A percentile compares a stretch with the other conserved stretches of the same genome.
Evolutionary conservation across 352 stramenopile genomes (phyloP).

Genomic region (Thalassiosira hispida): DNA sequence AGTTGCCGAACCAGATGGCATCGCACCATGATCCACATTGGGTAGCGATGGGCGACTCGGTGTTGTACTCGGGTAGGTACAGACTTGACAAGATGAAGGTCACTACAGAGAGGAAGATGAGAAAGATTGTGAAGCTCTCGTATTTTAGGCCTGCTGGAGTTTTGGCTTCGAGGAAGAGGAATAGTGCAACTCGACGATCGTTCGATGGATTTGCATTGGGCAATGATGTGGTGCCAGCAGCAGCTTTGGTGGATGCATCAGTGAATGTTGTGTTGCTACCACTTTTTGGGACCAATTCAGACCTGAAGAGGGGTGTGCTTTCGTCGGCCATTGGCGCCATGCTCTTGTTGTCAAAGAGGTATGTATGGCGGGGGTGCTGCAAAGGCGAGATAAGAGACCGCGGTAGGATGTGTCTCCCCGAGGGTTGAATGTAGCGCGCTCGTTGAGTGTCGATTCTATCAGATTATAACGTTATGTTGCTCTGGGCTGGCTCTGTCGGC

Average conservation of each 20-base stretch:
- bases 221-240: neutral
- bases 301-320: neutral
- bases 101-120: constrained; percentile 79
- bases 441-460: too few species aligned
- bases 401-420: too few species aligned
- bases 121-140: constrained; percentile 77
- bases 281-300: neutral
- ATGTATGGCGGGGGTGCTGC: too few species aligned
- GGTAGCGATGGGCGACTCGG: constrained; percentile 8
- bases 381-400: neutral
- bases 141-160: constrained; percentile 66
- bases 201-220: neutral
- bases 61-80: constrained; percentile 78
- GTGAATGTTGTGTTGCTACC: neutral
- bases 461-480: too few species aligned
- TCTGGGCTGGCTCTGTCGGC: too few species aligned
- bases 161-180: constrained; percentile 71
- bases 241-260: neutral
- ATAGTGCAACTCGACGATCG: constrained; percentile 41
- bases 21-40: constrained; percentile 65
- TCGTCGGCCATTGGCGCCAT: constrained; percentile 9
- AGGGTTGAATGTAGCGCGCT: too few species aligned
- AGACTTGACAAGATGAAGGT: constrained; percentile 72
- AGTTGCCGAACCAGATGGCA: constrained; percentile 80
- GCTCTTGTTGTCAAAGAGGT: neutral